Conservation (phyloP, 192 early-diverging fungal species). For the Backusella morwellensis region DNA sequence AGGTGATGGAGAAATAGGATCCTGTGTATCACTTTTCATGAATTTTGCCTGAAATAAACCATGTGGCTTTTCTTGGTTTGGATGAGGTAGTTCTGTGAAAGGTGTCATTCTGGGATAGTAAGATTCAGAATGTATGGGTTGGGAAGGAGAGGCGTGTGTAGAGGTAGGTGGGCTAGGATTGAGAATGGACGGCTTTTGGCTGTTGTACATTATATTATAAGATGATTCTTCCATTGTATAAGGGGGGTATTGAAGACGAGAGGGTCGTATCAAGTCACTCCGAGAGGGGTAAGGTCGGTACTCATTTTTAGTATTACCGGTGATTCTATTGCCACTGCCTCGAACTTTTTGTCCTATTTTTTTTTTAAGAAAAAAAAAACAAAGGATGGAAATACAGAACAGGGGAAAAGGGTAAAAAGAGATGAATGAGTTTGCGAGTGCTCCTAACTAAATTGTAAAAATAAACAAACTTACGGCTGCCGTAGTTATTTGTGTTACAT, state of each 20-base stretch:
- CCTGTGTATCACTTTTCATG: background rate
- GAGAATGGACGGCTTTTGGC: background rate
- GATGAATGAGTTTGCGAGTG: background rate
- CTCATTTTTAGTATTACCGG: background rate
- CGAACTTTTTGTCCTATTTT: background rate
- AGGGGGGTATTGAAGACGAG: background rate
- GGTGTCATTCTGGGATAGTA: background rate
- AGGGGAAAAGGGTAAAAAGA: background rate
- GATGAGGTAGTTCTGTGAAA: slow-evolving; percentile 7
- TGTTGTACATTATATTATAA: background rate
- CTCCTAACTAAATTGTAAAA: background rate
- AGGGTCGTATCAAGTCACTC: background rate
- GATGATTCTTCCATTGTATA: background rate
- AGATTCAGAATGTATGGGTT: background rate
- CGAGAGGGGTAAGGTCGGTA: background rate
- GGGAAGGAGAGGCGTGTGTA: background rate
- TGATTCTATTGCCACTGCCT: background rate
- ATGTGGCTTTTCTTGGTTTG: background rate
- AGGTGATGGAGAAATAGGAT: slow-evolving; percentile 11
- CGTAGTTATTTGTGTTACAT: background rate
- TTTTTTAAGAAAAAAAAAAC: background rate
- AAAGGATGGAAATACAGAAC: background rate
- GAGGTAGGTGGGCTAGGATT: background rate
- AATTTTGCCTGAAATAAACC: background rate
- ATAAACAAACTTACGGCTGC: background rate